Conservation (phyloP, 139 green algal species). For the Pleodorina starrii region DNA sequence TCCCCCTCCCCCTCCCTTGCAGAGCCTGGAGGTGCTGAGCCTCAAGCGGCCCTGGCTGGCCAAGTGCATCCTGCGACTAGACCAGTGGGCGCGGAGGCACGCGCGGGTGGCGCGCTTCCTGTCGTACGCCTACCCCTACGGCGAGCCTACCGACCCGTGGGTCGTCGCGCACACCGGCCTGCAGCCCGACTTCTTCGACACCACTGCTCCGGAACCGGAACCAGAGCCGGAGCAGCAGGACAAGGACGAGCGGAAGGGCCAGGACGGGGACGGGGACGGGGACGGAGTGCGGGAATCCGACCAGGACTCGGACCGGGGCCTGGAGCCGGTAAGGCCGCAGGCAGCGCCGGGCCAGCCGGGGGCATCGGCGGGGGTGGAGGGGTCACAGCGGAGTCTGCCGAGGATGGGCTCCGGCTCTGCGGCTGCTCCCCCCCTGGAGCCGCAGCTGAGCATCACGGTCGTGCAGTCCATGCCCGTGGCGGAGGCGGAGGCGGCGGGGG, state of each 20-base stretch:
- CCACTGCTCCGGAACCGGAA: not conserved
- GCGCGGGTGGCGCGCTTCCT: not conserved
- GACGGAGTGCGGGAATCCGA: not conserved
- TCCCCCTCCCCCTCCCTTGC: too few species aligned
- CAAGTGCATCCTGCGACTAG: not conserved
- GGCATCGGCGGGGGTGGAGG: too few species aligned
- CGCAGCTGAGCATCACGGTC: too few species aligned
- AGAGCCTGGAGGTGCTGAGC: not conserved
- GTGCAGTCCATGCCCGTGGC: too few species aligned
- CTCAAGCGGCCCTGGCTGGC: conserved; percentile 2
- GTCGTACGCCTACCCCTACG: conserved; percentile 32
- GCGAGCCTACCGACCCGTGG: conserved; percentile 7
- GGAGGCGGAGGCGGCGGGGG: not conserved
- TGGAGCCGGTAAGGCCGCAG: not conserved
- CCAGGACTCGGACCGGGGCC: too few species aligned
- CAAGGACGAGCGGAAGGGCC: not conserved
- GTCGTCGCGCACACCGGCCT: not conserved
- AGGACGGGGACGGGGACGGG: not conserved
- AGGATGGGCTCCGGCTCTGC: too few species aligned
- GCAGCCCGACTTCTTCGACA: not conserved
- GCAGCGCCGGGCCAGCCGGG: not conserved
- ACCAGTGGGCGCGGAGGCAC: not conserved
- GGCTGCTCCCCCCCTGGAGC: too few species aligned
- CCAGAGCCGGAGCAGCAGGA: not conserved
- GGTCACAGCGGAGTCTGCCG: too few species aligned